Percentiles rank a stretch among this genome's conserved stretches.
Conservation (phyloP, 106 monocot species). For the Acorus gramineus region DNA sequence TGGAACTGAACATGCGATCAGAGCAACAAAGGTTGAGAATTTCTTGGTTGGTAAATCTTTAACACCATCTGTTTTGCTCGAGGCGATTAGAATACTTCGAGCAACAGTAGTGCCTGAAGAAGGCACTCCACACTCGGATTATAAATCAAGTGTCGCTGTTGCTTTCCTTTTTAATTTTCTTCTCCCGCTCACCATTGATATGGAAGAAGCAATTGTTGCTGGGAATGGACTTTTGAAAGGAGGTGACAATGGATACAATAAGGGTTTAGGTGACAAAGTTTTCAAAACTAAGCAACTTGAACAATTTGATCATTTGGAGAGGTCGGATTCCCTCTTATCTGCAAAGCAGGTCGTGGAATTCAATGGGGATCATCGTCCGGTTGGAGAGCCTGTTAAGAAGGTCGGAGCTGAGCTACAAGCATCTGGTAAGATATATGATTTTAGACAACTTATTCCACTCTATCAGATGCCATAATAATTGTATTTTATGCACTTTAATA, state of each 20-base stretch:
- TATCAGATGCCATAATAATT: too few relatives aligned
- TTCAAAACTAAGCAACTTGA: background rate
- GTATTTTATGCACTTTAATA: too few relatives aligned
- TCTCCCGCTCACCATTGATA: slow-evolving; percentile 21
- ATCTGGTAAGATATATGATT: slow-evolving; percentile 39
- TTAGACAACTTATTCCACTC: background rate
- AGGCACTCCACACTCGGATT: too few relatives aligned
- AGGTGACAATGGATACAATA: background rate
- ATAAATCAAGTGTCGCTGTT: too few relatives aligned
- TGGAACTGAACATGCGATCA: slow-evolving; percentile 41
- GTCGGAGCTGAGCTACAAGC: slow-evolving; percentile 69
- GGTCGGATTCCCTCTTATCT: slow-evolving; percentile 15
- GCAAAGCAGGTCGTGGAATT: slow-evolving; percentile 41
- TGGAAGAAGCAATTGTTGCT: background rate
- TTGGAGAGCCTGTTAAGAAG: slow-evolving; percentile 64
- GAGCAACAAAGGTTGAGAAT: slow-evolving; percentile 52
- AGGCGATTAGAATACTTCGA: slow-evolving; percentile 26
- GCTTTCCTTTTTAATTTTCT: slow-evolving; percentile 56
- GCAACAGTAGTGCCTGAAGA: too few relatives aligned
- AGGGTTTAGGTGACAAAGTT: background rate
- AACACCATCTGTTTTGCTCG: slow-evolving; percentile 38
- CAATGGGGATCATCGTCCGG: slow-evolving; percentile 43
- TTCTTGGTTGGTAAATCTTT: slow-evolving; percentile 46
- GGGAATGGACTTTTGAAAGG: slow-evolving; percentile 9
- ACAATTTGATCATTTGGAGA: slow-evolving; percentile 10